Conservation (phyloP, 805 yeast genomes). For the Candida corydali region DNA sequence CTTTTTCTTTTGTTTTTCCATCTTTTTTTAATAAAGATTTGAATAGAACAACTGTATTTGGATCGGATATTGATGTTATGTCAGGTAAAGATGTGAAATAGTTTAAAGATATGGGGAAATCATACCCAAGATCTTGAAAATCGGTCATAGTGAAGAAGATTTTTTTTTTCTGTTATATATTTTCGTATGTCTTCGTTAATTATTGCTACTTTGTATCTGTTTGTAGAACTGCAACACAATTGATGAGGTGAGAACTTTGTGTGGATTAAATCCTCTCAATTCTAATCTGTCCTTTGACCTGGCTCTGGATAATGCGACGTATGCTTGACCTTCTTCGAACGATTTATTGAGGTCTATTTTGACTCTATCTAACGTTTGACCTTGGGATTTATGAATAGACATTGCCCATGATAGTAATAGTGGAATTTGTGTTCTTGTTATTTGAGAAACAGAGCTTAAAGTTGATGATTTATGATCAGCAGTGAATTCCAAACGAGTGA, state of each 20-base stretch:
- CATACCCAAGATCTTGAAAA: constrained; percentile 22
- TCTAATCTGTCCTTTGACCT: constrained; percentile 62
- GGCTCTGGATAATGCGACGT: constrained; percentile 80
- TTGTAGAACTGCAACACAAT: constrained; percentile 32
- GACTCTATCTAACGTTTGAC: constrained; percentile 71
- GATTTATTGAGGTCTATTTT: constrained; percentile 62
- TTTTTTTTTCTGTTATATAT: neutral
- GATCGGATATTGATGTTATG: constrained; percentile 24
- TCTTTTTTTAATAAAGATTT: constrained; percentile 77
- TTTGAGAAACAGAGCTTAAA: constrained; percentile 11
- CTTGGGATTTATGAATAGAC: constrained; percentile 82
- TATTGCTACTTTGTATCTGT: no score
- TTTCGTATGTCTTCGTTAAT: neutral
- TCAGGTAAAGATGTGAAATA: constrained; percentile 81
- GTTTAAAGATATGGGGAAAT: constrained; percentile 58
- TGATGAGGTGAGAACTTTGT: constrained; percentile 41
- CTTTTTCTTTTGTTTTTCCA: constrained; percentile 80
- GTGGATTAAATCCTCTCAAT: constrained; percentile 58
- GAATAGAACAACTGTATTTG: constrained; percentile 61
- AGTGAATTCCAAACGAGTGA: constrained; percentile 34
- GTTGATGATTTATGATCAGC: constrained; percentile 5
- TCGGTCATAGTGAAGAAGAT: neutral
- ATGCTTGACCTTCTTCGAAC: constrained; percentile 81
- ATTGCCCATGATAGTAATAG: constrained; percentile 75
- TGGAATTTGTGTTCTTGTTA: constrained; percentile 59